Evolutionary conservation across 2,329 filamentous ascomycete genomes (phyloP), one percentile per base, ranked within the genome.

Genomic region (Helminthosporium solani): DNA sequence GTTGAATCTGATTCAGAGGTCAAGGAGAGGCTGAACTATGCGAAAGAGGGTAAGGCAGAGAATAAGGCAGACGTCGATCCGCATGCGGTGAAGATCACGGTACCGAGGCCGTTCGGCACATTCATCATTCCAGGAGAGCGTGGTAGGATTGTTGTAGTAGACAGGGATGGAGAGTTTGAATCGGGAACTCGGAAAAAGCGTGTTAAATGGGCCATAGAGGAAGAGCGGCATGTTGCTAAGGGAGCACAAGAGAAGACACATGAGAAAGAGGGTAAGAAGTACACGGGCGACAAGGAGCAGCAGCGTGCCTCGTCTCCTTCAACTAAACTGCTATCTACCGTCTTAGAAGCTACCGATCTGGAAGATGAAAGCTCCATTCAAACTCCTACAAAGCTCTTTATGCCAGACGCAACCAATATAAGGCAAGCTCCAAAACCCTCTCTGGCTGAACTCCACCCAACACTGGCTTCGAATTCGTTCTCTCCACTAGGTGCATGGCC

Each of bases 131-230:
- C 54, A 30, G 48, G 38, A 1, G 46, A 56, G 1, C 49, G 61
- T 38, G 61, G 61, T n/a, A 27, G 59, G 18, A 58, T 67, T 5
- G 45, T 64, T 16, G 40, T 67, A 12, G 52, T 67, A n/a, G 63
- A 60, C 25, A 33, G 44, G 8, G 49, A 58, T 11, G 61, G 56
- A 1, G 61, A 60, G 34, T 63, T 53, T 42, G 64, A 67, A 39
- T 62, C 60, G 20, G 61, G 61, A 7, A 20, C 31, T 14, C 34
- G 15, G 16, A 25, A 44, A 12, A 19, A 39, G 33, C 23, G 18
- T n/a, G 31, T 52, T 14, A 18, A 33, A 39, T 30, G 44, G 40
- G 28, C 35, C 5, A 25, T 12, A 7, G 18, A 33, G 44, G n/a
- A 21, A 15, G 21, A 25, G 16, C 20, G 23, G 27, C 23, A 9